Conservation (phyloP, 2,329 filamentous ascomycete species). For the Bisporella sp. region DNA sequence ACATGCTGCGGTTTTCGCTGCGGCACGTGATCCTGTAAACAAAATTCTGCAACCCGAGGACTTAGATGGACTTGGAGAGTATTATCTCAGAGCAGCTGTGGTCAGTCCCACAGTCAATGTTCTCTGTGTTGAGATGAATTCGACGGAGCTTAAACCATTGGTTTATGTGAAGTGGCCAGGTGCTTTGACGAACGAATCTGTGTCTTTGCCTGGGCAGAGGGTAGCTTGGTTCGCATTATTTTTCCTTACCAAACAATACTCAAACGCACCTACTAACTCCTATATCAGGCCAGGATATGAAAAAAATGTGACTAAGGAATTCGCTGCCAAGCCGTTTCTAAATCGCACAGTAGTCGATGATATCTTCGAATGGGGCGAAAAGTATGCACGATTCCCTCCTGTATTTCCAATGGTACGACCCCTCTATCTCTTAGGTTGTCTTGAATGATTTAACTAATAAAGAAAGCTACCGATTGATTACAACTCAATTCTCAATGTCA, state of each 20-base stretch:
- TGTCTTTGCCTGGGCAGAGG: slow-evolving; percentile 28
- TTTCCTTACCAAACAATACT: background rate
- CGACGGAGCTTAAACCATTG: slow-evolving; percentile 53
- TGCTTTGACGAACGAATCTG: slow-evolving; percentile 25
- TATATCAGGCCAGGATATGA: slow-evolving; percentile 14
- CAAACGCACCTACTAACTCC: background rate
- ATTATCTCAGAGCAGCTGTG: slow-evolving; percentile 60
- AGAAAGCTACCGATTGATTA: slow-evolving; percentile 40
- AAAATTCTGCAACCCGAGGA: slow-evolving; percentile 63
- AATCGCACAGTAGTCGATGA: slow-evolving; percentile 59
- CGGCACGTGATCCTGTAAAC: slow-evolving; percentile 55
- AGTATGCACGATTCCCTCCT: slow-evolving; percentile 43
- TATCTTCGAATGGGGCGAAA: slow-evolving; percentile 59
- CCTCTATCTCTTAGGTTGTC: background rate
- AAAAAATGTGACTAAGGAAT: slow-evolving; percentile 31
- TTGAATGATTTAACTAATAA: background rate
- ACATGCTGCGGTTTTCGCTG: slow-evolving; percentile 59
- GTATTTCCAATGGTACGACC: slow-evolving; percentile 40
- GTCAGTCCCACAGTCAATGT: slow-evolving; percentile 66
- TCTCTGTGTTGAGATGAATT: slow-evolving; percentile 60
- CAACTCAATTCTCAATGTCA: no score
- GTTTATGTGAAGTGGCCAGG: slow-evolving; percentile 57
- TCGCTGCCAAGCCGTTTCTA: slow-evolving; percentile 32
- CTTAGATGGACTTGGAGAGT: slow-evolving; percentile 59
- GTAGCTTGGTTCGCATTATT: slow-evolving; percentile 27